Percentiles rank a stretch among this genome's conserved stretches.
phyloP scores from a whole-genome alignment of 805 yeast genomes.

The Sungouiella thailandica region DNA sequence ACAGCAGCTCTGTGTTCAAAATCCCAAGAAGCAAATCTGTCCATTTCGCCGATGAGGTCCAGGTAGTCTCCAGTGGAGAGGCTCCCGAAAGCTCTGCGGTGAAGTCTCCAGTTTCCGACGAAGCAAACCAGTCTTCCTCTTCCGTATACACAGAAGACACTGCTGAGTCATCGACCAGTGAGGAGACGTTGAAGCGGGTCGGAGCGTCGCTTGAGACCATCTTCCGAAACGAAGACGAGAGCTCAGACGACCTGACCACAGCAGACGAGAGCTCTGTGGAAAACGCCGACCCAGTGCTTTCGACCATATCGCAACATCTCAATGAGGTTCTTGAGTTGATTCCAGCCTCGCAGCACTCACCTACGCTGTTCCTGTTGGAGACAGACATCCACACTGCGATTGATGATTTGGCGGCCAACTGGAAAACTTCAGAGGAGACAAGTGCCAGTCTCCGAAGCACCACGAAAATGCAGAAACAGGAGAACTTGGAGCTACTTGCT shows the following conservation, averaged over 20 bases:
- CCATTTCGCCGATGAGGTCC: constrained; percentile 12
- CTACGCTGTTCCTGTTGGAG: not conserved
- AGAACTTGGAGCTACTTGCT: no score
- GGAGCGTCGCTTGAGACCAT: not conserved
- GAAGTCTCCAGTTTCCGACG: no score
- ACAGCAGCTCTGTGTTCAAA: not conserved
- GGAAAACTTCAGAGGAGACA: not conserved
- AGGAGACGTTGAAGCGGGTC: not conserved
- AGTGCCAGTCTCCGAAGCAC: not conserved
- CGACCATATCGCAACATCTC: not conserved
- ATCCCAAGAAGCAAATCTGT: constrained; percentile 14
- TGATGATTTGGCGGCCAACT: not conserved
- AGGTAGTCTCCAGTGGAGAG: not conserved
- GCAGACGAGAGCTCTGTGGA: not conserved
- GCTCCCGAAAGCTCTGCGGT: no score
- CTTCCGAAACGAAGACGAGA: not conserved
- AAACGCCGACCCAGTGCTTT: not conserved
- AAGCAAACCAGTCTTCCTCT: not conserved
- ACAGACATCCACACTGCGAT: not conserved
- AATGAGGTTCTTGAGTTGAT: not conserved
- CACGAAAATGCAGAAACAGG: no score
- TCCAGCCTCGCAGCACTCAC: not conserved
- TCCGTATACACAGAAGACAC: not conserved
- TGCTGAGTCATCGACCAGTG: not conserved
- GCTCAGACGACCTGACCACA: not conserved